phyloP scores from a whole-genome alignment of 192 early-diverging fungal genomes.

The Podila verticillata region DNA sequence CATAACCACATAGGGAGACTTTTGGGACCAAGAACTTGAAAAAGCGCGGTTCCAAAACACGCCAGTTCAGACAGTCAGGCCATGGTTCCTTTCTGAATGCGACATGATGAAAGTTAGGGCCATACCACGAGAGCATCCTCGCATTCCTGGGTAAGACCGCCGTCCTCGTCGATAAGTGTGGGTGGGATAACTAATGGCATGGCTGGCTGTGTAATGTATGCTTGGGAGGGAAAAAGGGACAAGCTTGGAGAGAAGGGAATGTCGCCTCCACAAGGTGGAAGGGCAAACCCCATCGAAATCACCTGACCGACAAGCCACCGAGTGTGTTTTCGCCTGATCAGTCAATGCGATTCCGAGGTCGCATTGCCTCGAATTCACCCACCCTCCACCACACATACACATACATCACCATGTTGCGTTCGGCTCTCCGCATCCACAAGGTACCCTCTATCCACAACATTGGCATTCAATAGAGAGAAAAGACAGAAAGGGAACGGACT shows the following conservation, averaged over 20 bases:
- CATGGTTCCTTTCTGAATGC: not conserved
- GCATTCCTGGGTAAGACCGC: slow-evolving; percentile 40
- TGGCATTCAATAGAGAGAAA: too few species aligned
- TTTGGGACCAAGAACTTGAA: too few species aligned
- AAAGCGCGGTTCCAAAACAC: too few species aligned
- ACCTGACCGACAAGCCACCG: slow-evolving; percentile 1
- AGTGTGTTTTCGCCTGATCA: not conserved
- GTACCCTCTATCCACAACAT: not conserved
- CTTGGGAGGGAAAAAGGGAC: not conserved
- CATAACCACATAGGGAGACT: not conserved
- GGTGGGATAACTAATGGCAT: slow-evolving; percentile 47
- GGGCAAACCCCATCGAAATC: not conserved
- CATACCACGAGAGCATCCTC: slow-evolving; percentile 43
- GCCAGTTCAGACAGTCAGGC: too few species aligned
- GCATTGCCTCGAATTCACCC: not conserved
- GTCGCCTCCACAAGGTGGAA: not conserved
- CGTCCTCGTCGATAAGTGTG: slow-evolving; percentile 40
- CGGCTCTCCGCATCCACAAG: slow-evolving; percentile 21
- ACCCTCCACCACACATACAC: not conserved
- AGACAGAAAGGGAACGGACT: too few species aligned
- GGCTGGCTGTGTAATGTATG: not conserved
- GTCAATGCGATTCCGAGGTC: slow-evolving; percentile 2
- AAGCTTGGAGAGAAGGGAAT: not conserved
- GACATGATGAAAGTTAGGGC: not conserved
- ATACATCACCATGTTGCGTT: slow-evolving; percentile 13